Base-by-base conservation (phyloP, 2,329 filamentous ascomycete species). In the Cryphonectria parasitica region DNA sequence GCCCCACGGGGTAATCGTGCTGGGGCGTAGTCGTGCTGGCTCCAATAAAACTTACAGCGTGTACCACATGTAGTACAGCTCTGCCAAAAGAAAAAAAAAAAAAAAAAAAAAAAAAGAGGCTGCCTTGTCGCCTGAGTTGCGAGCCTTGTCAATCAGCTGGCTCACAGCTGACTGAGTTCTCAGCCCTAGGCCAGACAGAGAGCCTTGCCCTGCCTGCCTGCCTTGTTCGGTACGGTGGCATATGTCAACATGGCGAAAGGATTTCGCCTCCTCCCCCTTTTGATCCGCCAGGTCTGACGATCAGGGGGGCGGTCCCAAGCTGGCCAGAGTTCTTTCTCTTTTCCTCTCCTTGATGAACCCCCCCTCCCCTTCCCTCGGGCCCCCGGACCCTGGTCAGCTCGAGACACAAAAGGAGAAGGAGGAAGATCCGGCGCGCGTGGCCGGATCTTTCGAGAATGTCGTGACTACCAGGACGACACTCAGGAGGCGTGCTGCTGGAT, bases 1-100 rank as follows among this genome's bases (percentile, higher is more conserved):
- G 58, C 58, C 58, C 58, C 58, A 61, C 58, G 58, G 58, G 58
- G 58, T 61, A 61, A 61, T n/a, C 17, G 19, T 39, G 22, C 58
- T 34, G 31, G 58, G 58, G 58, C 19, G 17, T 19, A 61, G 34
- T 22, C n/a, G 34, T 39, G 3, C 31, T 61, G 58, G 34, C 58
- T 34, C 28, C 19, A n/a, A 39, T 15, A 58, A 34, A 19, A 17
- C 6, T 34, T n/a, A n/a, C 19, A 49, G 45, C 45, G 17, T 8
- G 19, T 19, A n/a, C n/a, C n/a, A n/a, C n/a, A n/a, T n/a, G n/a
- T n/a, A n/a, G n/a, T n/a, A 49, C 45, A 11, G 45, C 45, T n/a
- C 45, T 49, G 5, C 6, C 17, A 34, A 34, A 2, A 34, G 6
- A 43, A 17, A 17, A 45, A 22, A 45, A 45, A 45, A 45, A 45